Base-by-base conservation (phyloP, 2,329 filamentous ascomycete species). In the Eutypella sp. region DNA sequence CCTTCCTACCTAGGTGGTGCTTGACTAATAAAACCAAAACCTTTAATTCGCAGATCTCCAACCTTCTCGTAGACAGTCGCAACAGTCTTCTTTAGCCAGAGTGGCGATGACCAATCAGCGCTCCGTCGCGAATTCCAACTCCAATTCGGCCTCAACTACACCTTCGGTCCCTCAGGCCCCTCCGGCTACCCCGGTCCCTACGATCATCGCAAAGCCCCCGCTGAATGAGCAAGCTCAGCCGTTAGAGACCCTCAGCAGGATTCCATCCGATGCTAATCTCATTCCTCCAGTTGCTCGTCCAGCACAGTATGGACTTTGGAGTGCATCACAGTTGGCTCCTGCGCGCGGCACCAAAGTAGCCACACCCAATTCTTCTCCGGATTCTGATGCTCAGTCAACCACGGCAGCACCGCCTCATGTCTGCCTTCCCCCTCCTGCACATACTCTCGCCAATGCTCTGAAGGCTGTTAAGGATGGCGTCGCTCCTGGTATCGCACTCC, bases 381-480 rank as follows among this genome's bases (percentile, higher is more conserved):
- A 23, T 36, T 18, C 20, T 8, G 29, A 43, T 25, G 37, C 13
- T 34, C 8, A 40, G 44, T 45, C 47, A 45, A 47, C 51, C 61
- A 43, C 49, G 25, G 53, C 60, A 18, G 57, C 59, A 24, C 59
- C 60, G 27, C 52, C 57, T 40, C 53, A 57, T 48, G 49, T 56
- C 50, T 58, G 49, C 44, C 55, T 57, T 20, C 61, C 57, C 22
- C 57, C 57, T 36, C 55, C 59, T 15, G 57, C 63, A 25, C 59
- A 63, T 42, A 53, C 67, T 50, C 64, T 74, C 56, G 65, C 70
- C 42, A 65, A 64, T 41, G 69, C 70, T 23, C 49, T 73, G 40
- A 66, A 65, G 50, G 67, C 63, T 49, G 64, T 74, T 52, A 69
- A 71, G 52, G 67, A 72, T 49, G 57, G 69, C 16, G 29, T 6